Evolutionary conservation across 2,329 filamentous ascomycete genomes (phyloP).

Genomic region (Cryphonectria nitschkei): DNA sequence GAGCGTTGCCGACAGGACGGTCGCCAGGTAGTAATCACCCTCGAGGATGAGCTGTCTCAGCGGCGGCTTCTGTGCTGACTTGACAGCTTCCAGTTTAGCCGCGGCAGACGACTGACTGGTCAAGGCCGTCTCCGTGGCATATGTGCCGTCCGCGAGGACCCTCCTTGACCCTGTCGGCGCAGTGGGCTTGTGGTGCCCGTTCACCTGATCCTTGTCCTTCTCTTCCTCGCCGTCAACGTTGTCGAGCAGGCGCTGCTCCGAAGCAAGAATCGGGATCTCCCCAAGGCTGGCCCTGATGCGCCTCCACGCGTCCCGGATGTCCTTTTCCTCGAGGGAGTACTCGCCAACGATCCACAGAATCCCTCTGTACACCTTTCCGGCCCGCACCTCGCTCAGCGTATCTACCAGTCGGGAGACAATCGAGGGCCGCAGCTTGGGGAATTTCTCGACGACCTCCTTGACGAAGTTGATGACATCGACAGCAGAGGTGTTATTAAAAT

Average conservation of each 20-base stretch:
- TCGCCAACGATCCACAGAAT: conserved; percentile 98
- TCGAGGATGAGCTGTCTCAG: conserved; percentile 93
- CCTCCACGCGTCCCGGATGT: conserved; percentile 97
- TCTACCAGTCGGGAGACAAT: conserved; percentile 89
- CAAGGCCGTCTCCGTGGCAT: conserved; percentile 93
- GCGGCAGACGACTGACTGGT: conserved; percentile 90
- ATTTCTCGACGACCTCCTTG: conserved; percentile 98
- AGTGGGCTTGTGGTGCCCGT: conserved; percentile 76
- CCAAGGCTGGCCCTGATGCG: conserved; percentile 90
- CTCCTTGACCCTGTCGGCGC: conserved; percentile 85
- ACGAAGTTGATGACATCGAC: conserved; percentile 98
- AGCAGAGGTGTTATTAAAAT: conserved; percentile 96
- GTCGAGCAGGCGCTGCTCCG: conserved; percentile 89
- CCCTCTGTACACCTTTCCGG: conserved; percentile 95
- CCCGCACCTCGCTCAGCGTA: conserved; percentile 89
- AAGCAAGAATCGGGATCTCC: conserved; percentile 95
- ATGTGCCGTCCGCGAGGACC: conserved; percentile 94
- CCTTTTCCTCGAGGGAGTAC: conserved; percentile 90
- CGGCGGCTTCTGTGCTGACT: conserved; percentile 94
- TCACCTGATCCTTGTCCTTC: conserved; percentile 64
- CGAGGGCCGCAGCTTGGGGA: conserved; percentile 82
- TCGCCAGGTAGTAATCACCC: conserved; percentile 94
- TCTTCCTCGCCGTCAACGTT: conserved; percentile 76
- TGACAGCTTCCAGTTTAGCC: conserved; percentile 92
- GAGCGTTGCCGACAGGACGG: conserved; percentile 92